Evolutionary conservation across 1,139 yeast genomes (phyloP), one percentile per base, ranked within the genome.

Genomic region (Geotrichum candidum): DNA sequence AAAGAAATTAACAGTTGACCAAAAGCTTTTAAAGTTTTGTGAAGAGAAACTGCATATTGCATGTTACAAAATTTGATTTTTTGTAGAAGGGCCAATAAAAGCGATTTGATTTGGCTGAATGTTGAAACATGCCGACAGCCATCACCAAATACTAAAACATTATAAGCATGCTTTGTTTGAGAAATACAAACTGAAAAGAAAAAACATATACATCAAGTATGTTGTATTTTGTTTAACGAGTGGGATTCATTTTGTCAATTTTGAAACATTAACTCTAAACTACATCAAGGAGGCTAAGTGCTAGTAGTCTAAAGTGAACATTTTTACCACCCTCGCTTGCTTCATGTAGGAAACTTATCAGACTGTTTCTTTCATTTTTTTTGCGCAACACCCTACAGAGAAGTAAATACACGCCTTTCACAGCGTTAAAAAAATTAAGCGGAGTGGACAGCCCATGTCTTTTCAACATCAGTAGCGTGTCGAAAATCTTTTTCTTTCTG

Each of bases 341-440:
- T 7, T 41, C 48, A 2, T 9, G 48, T n/a, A 41, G 9, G 18
- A 41, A 41, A 2, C 13, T 2, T 2, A 41, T n/a, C 22, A 41
- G 48, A 41, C 23, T 41, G 18, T 15, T n/a, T 15, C 35, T 51
- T 15, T 27, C 23, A 27, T 41, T 25, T 25, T 35, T 31, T 38
- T 53, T 38, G 50, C 27, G 13, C 50, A 46, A 11, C 27, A 46
- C 33, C 27, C 18, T 23, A 3, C 15, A 25, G 41, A 58, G 33
- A n/a, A 58, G 25, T 23, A 51, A 46, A 27, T 48, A 58, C 10
- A 58, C 23, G 27, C 54, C 54, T 38, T 29, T 35, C 45, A 54
- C 50, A n/a, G 31, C 33, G 11, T n/a, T 54, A 10, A 22, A 33
- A n/a, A 35, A 22, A 11, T 25, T 27, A 2, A 35, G 27, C 10